Conservation (phyloP, 345 rosid species). For the Erucastrum elatum region DNA sequence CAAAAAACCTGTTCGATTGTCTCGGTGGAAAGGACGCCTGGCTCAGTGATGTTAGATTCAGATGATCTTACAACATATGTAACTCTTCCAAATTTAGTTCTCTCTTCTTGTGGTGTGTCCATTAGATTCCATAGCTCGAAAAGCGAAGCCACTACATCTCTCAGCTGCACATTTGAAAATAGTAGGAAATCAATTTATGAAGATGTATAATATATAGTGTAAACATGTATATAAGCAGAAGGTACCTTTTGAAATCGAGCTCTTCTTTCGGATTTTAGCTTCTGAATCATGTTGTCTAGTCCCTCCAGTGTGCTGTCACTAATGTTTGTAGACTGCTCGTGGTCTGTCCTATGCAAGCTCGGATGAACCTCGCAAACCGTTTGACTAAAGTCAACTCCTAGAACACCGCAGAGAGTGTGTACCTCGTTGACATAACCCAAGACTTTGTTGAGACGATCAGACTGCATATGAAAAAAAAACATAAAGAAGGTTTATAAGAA, state of each 20-base stretch:
- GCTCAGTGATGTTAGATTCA: slow-evolving; percentile 61
- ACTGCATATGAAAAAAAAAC: slow-evolving; percentile 52
- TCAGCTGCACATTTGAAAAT: slow-evolving; percentile 56
- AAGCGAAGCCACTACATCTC: slow-evolving; percentile 56
- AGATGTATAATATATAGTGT: background rate
- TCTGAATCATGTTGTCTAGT: slow-evolving; percentile 64
- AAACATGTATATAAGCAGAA: background rate
- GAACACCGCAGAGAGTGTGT: slow-evolving; percentile 79
- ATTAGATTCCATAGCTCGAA: slow-evolving; percentile 89
- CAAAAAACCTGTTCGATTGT: slow-evolving; percentile 67
- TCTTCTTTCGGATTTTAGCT: slow-evolving; percentile 71
- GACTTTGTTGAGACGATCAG: slow-evolving; percentile 84
- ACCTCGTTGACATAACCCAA: slow-evolving; percentile 77
- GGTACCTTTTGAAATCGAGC: slow-evolving; percentile 70
- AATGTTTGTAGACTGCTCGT: slow-evolving; percentile 81
- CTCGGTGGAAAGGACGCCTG: slow-evolving; percentile 67
- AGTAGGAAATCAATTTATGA: background rate
- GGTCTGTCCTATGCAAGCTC: slow-evolving; percentile 65
- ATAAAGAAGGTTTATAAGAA: background rate
- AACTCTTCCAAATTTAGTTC: slow-evolving; percentile 54
- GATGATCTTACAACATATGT: slow-evolving; percentile 57
- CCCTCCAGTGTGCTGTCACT: slow-evolving; percentile 79
- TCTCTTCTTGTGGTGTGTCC: slow-evolving; percentile 79
- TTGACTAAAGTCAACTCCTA: slow-evolving; percentile 80
- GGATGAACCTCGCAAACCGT: slow-evolving; percentile 89